Evolutionary conservation across 192 early-diverging fungal species (phyloP).

Genomic region (Geosiphon pyriformis): DNA sequence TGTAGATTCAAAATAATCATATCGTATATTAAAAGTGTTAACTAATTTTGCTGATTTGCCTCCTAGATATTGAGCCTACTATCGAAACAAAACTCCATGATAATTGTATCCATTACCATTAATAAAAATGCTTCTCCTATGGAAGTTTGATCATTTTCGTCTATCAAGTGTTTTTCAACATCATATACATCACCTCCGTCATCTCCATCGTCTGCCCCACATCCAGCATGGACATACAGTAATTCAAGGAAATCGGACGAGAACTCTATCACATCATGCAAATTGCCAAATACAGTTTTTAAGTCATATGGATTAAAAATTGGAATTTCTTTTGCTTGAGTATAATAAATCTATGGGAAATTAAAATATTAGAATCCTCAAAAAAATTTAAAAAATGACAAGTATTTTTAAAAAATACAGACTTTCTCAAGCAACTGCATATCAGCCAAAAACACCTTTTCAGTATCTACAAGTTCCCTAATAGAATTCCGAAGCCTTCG

Average conservation of each 20-base stretch:
- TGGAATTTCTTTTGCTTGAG: slow-evolving; percentile 21
- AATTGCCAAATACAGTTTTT: slow-evolving; percentile 72
- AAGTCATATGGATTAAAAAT: slow-evolving; percentile 56
- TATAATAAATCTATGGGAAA: slow-evolving; percentile 17
- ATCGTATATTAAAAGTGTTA: background rate
- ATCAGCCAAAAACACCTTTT: slow-evolving; percentile 11
- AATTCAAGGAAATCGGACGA: slow-evolving; percentile 60
- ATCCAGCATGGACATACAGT: slow-evolving; percentile 54
- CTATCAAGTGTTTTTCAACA: slow-evolving; percentile 22
- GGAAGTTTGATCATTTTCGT: slow-evolving; percentile 26
- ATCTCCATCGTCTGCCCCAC: slow-evolving; percentile 18
- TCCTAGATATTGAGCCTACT: too few species aligned
- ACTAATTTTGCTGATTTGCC: too few species aligned
- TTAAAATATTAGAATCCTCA: background rate
- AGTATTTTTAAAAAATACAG: background rate
- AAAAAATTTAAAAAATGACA: background rate
- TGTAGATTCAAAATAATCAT: background rate
- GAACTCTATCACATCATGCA: slow-evolving; percentile 66
- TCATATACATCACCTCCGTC: slow-evolving; percentile 23
- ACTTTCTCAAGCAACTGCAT: slow-evolving; percentile 17
- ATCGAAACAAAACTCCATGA: too few species aligned
- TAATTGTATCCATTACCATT: slow-evolving; percentile 36
- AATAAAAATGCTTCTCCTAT: slow-evolving; percentile 51
- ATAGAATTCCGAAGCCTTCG: slow-evolving; percentile 21
- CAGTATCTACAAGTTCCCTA: slow-evolving; percentile 24